These are phyloP conservation scores for Ophiorrhiza pumila DNA, from an alignment of 257 asterid species.

Conservation along the genomic window DNA sequence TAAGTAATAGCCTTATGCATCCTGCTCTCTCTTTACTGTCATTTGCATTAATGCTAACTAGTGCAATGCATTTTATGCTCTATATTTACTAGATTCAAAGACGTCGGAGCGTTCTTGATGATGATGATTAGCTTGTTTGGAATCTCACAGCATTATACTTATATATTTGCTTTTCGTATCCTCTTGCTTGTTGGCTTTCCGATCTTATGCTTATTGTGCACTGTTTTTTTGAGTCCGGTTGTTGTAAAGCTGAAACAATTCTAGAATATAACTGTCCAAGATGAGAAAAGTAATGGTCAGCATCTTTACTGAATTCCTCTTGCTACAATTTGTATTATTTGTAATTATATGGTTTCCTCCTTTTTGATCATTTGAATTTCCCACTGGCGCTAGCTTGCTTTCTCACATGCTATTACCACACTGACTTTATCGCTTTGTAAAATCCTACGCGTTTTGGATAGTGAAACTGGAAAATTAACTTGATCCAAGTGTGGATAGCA, in stretches of 20 bases:
- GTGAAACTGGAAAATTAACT: too few relatives aligned
- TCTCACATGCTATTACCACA: too few relatives aligned
- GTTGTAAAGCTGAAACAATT: background rate
- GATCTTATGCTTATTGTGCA: background rate
- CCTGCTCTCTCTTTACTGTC: background rate
- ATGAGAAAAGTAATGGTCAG: background rate
- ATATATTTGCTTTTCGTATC: background rate
- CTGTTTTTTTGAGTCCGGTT: background rate
- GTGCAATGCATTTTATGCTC: background rate
- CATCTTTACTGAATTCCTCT: too few relatives aligned
- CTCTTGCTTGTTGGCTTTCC: background rate
- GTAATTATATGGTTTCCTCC: background rate
- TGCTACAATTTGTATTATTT: background rate
- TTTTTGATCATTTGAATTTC: background rate
- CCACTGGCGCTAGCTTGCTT: too few relatives aligned
- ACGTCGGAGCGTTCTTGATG: slow-evolving; percentile 76
- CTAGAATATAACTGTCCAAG: background rate
- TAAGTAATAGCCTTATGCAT: slow-evolving; percentile 37
- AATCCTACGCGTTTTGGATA: too few relatives aligned
- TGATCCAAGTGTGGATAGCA: background rate
- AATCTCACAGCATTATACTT: background rate
- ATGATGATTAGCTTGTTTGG: slow-evolving; percentile 57
- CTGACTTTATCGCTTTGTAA: too few relatives aligned
- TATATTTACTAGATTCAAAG: slow-evolving; percentile 62
- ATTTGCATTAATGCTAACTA: background rate